Conservation (phyloP, 495 filamentous ascomycete species). For the Podospora conica region DNA sequence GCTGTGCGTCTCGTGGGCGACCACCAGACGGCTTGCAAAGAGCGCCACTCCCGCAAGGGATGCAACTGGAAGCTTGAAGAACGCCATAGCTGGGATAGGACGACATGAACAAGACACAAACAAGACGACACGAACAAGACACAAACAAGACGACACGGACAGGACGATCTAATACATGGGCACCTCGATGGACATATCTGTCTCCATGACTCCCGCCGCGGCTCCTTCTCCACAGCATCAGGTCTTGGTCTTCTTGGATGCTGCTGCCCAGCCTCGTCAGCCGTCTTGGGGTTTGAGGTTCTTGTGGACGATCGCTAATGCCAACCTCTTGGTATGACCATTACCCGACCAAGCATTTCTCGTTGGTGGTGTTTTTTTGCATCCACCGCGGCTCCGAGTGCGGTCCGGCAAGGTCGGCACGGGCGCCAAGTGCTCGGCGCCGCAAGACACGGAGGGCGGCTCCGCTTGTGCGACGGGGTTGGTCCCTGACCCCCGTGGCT, state of each 20-base stretch:
- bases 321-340: conserved; percentile 5
- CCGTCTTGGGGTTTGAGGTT: conserved; percentile 10
- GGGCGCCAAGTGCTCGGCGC: conserved; percentile 6
- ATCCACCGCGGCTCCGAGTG: not conserved
- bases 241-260: not conserved
- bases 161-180: not conserved
- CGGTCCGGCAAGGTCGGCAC: conserved; percentile 3
- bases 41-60: not conserved
- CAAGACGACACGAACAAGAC: not conserved
- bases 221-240: not conserved
- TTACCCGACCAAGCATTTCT: conserved; percentile 4
- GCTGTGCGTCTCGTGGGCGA: not conserved
- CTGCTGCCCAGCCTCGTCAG: conserved; percentile 6
- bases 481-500: not conserved
- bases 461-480: not conserved
- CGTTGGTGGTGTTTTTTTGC: not conserved
- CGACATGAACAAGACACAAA: not conserved
- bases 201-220: not conserved
- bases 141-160: not conserved
- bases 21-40: not conserved
- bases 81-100: not conserved
- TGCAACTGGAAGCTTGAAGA: not conserved
- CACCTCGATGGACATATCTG: not conserved
- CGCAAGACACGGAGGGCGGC: conserved; percentile 1
- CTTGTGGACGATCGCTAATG: not conserved